phyloP scores from a whole-genome alignment of 2,329 filamentous ascomycete genomes.

The Camillea tinctor region DNA sequence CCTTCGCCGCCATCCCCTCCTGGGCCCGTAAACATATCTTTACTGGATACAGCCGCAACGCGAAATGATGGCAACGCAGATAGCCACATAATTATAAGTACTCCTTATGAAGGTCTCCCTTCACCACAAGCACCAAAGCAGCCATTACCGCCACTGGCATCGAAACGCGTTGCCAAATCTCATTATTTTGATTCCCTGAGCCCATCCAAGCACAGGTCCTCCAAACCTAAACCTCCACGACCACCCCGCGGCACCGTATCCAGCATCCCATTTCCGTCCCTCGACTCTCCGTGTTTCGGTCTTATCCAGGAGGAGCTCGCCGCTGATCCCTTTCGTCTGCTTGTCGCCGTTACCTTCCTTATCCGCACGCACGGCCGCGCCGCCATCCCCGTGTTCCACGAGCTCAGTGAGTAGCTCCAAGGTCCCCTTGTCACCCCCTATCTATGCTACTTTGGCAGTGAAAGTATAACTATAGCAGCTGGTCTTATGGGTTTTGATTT shows the following conservation, averaged over 20 bases:
- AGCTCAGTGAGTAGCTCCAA: no score
- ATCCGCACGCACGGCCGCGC: slow-evolving; percentile 74
- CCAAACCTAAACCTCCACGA: slow-evolving; percentile 29
- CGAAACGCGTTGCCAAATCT: slow-evolving; percentile 33
- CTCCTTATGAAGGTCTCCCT: neutral
- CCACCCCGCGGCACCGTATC: slow-evolving; percentile 48
- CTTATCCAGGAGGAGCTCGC: slow-evolving; percentile 81
- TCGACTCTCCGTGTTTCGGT: slow-evolving; percentile 65
- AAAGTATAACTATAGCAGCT: no score
- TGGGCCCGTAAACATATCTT: neutral
- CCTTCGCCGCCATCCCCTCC: slow-evolving; percentile 1
- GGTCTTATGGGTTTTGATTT: no score
- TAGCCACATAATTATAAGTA: neutral
- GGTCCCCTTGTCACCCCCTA: no score
- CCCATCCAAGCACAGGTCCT: neutral
- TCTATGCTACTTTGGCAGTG: no score
- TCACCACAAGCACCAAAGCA: slow-evolving; percentile 6
- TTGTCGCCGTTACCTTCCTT: slow-evolving; percentile 81
- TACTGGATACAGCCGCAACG: neutral
- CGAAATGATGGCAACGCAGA: neutral
- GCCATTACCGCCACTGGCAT: slow-evolving; percentile 5
- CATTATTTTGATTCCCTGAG: slow-evolving; percentile 32
- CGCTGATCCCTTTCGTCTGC: slow-evolving; percentile 72
- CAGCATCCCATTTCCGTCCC: slow-evolving; percentile 64
- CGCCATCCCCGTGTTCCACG: slow-evolving; percentile 73